A percentile compares a stretch with the other conserved stretches of the same genome.
Conservation (phyloP, 768 basidiomycete species). For the Rhizopogon salebrosus region DNA sequence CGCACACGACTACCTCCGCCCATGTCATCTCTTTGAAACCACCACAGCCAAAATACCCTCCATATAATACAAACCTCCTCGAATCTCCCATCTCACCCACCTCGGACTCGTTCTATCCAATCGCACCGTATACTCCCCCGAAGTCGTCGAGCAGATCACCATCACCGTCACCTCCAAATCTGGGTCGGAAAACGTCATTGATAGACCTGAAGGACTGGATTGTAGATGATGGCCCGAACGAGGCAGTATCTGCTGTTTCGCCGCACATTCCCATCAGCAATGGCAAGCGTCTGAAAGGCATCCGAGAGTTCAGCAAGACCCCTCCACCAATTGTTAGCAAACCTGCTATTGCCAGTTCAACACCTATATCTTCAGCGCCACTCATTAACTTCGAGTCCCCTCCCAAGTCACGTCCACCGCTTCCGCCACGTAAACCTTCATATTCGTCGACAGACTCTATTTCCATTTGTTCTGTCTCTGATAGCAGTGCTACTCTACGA, state of each 20-base stretch:
- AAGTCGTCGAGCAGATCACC: constrained; percentile 17
- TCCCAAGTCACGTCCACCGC: constrained; percentile 45
- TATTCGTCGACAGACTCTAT: constrained; percentile 37
- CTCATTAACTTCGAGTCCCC: constrained; percentile 57
- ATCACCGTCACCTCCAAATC: constrained; percentile 43
- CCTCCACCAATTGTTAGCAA: constrained; percentile 13
- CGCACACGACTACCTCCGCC: constrained; percentile 15
- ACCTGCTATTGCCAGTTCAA: background rate
- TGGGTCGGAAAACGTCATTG: constrained; percentile 49
- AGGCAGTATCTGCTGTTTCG: constrained; percentile 7
- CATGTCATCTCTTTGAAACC: constrained; percentile 9
- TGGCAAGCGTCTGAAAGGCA: constrained; percentile 10
- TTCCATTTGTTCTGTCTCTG: constrained; percentile 12
- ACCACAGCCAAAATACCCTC: constrained; percentile 3
- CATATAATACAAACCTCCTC: constrained; percentile 28
- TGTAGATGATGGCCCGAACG: constrained; percentile 51
- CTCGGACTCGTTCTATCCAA: constrained; percentile 37
- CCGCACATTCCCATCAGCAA: constrained; percentile 8
- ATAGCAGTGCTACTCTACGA: constrained; percentile 13
- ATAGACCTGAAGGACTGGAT: constrained; percentile 75
- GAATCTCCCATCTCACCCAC: constrained; percentile 48
- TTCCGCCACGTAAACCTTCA: constrained; percentile 66
- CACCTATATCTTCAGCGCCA: constrained; percentile 26
- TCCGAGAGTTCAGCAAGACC: constrained; percentile 19
- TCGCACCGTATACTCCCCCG: constrained; percentile 31